These are phyloP conservation scores for Rhodofomes roseus DNA, from an alignment of 1,284 basidiomycete genomes.

Conservation along the genomic window DNA sequence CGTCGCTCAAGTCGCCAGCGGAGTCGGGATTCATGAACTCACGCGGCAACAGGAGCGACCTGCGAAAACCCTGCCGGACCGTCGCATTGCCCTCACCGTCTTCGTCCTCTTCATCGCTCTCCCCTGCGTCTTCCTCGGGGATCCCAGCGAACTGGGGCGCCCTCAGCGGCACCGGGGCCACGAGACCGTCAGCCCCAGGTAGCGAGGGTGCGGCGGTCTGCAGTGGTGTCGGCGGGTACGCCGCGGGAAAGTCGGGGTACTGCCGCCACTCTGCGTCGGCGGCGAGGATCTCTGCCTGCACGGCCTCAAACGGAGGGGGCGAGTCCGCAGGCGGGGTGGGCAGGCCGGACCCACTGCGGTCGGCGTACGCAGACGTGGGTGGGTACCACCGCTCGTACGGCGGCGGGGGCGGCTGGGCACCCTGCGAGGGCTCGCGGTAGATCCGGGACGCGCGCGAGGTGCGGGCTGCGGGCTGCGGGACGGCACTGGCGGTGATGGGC, in stretches of 20 bases:
- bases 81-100: not conserved
- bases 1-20: conserved; percentile 57
- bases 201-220: conserved; percentile 11
- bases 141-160: conserved; percentile 26
- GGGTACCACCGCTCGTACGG: conserved; percentile 39
- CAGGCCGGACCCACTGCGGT: conserved; percentile 12
- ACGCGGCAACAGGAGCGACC: conserved; percentile 63
- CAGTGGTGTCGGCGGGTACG: conserved; percentile 33
- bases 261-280: conserved; percentile 35
- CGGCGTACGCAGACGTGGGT: conserved; percentile 30
- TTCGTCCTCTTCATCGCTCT: conserved; percentile 9
- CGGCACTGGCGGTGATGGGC: not conserved
- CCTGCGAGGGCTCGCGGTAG: conserved; percentile 9
- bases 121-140: conserved; percentile 22
- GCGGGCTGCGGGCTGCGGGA: conserved; percentile 2
- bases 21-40: conserved; percentile 55
- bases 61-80: conserved; percentile 47
- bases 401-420: conserved; percentile 10
- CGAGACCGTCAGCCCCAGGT: conserved; percentile 12
- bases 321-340: conserved; percentile 22
- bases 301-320: conserved; percentile 9
- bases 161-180: conserved; percentile 17
- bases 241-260: conserved; percentile 51
- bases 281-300: conserved; percentile 8
- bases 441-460: not conserved